These are phyloP conservation scores for Cucurbitaria berberidis DNA, from an alignment of 2,329 filamentous ascomycete genomes.

Conservation along the genomic window DNA sequence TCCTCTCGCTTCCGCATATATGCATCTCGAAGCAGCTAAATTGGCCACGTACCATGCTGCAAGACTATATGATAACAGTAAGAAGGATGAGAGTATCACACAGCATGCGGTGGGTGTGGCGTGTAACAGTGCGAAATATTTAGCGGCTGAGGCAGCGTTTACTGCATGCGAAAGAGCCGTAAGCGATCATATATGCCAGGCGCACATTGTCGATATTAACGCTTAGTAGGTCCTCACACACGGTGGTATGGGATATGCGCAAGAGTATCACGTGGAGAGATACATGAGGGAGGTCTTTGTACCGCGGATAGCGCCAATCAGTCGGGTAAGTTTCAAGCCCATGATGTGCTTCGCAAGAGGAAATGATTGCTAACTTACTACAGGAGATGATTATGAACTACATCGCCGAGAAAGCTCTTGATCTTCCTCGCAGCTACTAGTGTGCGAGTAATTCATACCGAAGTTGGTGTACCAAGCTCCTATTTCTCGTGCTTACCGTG, in stretches of 20 bases:
- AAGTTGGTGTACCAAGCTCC: too few species aligned
- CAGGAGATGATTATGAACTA: conserved; percentile 70
- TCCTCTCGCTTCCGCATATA: conserved; percentile 62
- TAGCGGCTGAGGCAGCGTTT: conserved; percentile 65
- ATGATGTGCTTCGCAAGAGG: conserved; percentile 1
- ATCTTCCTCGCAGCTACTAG: conserved; percentile 69
- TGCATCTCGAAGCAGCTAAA: conserved; percentile 66
- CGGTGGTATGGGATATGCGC: conserved; percentile 67
- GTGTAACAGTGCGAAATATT: conserved; percentile 60
- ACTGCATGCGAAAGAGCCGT: conserved; percentile 61
- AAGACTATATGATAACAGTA: conserved; percentile 59
- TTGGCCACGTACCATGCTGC: conserved; percentile 65
- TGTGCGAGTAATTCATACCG: neutral
- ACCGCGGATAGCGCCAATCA: conserved; percentile 64
- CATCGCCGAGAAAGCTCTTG: conserved; percentile 68
- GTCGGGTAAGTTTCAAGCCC: conserved; percentile 45
- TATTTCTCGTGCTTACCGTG: too few species aligned
- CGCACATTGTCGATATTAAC: neutral
- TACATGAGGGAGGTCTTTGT: conserved; percentile 65
- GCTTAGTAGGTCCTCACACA: conserved; percentile 55
- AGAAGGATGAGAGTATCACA: conserved; percentile 49
- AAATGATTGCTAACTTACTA: conserved; percentile 37
- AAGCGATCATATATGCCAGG: conserved; percentile 6
- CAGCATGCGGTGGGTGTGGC: conserved; percentile 49
- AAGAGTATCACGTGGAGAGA: conserved; percentile 66